A percentile compares a stretch with the other conserved stretches of the same genome.
Evolutionary conservation across 2,329 filamentous ascomycete species (phyloP).

Genomic region (Orbilia ellipsospora): DNA sequence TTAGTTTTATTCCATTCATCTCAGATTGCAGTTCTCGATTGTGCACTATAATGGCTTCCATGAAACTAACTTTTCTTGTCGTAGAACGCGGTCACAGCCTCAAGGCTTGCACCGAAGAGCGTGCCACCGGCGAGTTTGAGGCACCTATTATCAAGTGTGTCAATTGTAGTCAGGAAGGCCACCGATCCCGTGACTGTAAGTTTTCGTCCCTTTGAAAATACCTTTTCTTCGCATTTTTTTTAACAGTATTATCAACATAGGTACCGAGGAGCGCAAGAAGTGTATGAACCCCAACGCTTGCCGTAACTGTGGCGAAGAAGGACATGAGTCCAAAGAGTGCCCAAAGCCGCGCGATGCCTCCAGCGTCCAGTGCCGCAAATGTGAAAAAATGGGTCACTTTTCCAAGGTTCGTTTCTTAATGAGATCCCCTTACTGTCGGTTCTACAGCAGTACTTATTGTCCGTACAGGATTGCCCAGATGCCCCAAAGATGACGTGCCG

Average conservation of each 20-base stretch:
- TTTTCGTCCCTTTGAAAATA: neutral
- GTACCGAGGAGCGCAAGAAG: slow-evolving; percentile 63
- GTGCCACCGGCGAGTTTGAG: slow-evolving; percentile 23
- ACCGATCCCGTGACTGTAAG: slow-evolving; percentile 73
- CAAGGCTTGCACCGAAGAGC: slow-evolving; percentile 67
- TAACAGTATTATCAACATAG: slow-evolving; percentile 5
- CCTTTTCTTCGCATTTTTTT: neutral
- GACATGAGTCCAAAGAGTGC: slow-evolving; percentile 61
- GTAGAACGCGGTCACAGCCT: slow-evolving; percentile 71
- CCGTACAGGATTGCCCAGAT: slow-evolving; percentile 35
- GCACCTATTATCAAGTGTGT: slow-evolving; percentile 68
- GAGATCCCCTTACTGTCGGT: neutral
- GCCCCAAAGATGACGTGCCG: slow-evolving; percentile 48
- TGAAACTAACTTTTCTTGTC: neutral
- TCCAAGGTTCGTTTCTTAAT: slow-evolving; percentile 22
- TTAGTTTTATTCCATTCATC: neutral
- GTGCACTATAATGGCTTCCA: neutral
- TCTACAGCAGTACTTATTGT: neutral
- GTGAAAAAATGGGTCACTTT: slow-evolving; percentile 50
- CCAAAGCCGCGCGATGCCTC: slow-evolving; percentile 71
- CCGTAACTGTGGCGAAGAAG: slow-evolving; percentile 58
- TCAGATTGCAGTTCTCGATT: slow-evolving; percentile 5
- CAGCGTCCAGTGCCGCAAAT: slow-evolving; percentile 73
- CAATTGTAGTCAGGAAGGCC: slow-evolving; percentile 73
- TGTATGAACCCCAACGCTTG: slow-evolving; percentile 57